These are phyloP conservation scores for Actinomucor elegans DNA, from an alignment of 371 early-diverging fungal species.

Conservation along the genomic window DNA sequence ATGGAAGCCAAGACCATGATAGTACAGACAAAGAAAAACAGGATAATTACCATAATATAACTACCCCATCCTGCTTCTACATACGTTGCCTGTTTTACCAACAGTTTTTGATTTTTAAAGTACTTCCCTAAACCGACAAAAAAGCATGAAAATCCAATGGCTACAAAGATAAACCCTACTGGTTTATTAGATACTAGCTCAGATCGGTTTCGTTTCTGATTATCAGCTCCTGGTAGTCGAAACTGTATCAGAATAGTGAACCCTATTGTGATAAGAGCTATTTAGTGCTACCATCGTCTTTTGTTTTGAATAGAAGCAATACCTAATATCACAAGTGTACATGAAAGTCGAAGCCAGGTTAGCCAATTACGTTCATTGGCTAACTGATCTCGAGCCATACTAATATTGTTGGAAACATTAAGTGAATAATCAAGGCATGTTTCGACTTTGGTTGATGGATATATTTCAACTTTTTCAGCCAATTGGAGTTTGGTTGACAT, in stretches of 20 bases:
- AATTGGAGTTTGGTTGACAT: constrained; percentile 2
- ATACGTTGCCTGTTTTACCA: constrained; percentile 26
- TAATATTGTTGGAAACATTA: constrained; percentile 25
- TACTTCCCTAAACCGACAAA: constrained; percentile 37
- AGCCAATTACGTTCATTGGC: constrained; percentile 50
- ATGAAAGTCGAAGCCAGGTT: constrained; percentile 38
- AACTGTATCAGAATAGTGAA: constrained; percentile 40
- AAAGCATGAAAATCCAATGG: constrained; percentile 30
- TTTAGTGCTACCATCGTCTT: no score
- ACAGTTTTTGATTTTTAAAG: constrained; percentile 34
- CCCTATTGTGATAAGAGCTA: no score
- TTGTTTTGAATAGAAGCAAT: no score
- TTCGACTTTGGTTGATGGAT: not conserved
- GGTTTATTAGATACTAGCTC: constrained; percentile 16
- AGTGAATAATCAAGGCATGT: constrained; percentile 23
- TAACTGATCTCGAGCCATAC: constrained; percentile 39
- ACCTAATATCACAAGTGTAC: constrained; percentile 45
- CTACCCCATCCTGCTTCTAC: constrained; percentile 44
- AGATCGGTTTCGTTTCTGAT: not conserved
- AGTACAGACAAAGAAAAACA: constrained; percentile 34
- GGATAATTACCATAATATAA: constrained; percentile 23
- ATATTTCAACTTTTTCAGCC: constrained; percentile 11
- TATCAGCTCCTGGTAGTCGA: constrained; percentile 28
- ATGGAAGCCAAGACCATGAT: constrained; percentile 36
- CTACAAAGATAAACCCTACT: constrained; percentile 38